Conservation (phyloP, 2,329 filamentous ascomycete genomes). For the Geosmithia morbida region DNA sequence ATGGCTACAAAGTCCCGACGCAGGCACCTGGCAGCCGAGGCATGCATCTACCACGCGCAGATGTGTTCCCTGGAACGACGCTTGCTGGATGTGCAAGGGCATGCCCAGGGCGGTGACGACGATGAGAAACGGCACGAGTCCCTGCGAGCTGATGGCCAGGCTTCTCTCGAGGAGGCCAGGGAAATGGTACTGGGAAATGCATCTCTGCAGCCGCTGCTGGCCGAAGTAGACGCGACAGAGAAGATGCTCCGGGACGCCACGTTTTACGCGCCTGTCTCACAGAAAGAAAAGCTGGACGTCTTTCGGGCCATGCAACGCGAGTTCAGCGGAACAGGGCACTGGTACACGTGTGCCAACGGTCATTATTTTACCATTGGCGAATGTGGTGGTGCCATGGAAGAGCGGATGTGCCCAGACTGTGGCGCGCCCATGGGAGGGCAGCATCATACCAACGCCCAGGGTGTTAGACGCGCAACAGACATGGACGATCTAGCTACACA, state of each 20-base stretch:
- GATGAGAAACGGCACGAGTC: neutral
- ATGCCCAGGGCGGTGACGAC: neutral
- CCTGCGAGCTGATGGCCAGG: constrained; percentile 1
- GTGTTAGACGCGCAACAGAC: neutral
- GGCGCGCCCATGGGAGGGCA: constrained; percentile 38
- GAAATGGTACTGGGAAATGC: constrained; percentile 6
- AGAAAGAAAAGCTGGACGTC: constrained; percentile 34
- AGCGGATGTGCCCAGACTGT: constrained; percentile 48
- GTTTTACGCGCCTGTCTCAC: constrained; percentile 28
- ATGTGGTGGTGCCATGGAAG: constrained; percentile 52
- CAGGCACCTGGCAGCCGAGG: neutral
- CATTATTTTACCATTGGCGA: constrained; percentile 49
- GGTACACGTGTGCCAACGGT: constrained; percentile 43
- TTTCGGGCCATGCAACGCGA: constrained; percentile 35
- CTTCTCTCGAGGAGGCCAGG: constrained; percentile 8
- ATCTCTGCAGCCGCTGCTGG: constrained; percentile 18
- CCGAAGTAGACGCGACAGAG: constrained; percentile 29
- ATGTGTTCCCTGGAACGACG: constrained; percentile 23
- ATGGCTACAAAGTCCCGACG: constrained; percentile 27
- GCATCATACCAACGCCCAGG: constrained; percentile 19
- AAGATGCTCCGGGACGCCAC: constrained; percentile 31
- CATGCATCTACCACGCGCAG: constrained; percentile 16
- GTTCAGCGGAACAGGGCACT: constrained; percentile 40
- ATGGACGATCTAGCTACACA: neutral
- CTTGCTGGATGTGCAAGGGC: neutral